Evolutionary conservation across 2,329 filamentous ascomycete species (phyloP), one percentile per base, ranked within the genome.

Genomic region (Pseudogymnoascus sp.): DNA sequence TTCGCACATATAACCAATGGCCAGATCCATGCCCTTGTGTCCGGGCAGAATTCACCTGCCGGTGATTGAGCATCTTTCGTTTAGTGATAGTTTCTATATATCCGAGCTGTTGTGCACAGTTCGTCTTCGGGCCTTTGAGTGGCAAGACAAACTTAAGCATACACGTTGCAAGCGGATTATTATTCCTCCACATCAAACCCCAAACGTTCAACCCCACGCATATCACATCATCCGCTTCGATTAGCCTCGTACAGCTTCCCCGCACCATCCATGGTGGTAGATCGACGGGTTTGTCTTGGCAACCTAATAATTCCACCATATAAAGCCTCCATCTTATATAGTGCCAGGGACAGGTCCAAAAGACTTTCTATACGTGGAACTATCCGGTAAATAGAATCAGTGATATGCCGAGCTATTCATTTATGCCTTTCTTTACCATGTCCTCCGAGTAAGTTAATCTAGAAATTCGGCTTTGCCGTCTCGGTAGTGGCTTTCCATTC

Each of bases 221-320:
- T 4, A 55, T 55, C 25, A 55, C 25, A 55, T 55, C 45, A 55
- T 18, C 45, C 45, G 45, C n/a, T 18, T 1, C 45, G 25, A 33
- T 55, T 55, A 55, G 25, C 45, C 45, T 55, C 45, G 45, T 12
- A 55, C 9, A 18, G 9, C 9, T 33, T 55, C 45, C 45, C 45
- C 45, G 45, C 45, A 55, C 14, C 28, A 8, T 4, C 14, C 28
- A 8, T 4, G 9, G 45, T 33, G n/a, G 25, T 12, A 33, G 25
- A 55, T 18, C n/a, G 45, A 16, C 14, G 45, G 11, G 8, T 33
- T 55, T 33, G 25, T 33, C 25, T 33, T 8, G 14, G 45, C 45
- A 33, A 31, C n/a, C 45, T 33, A 55, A 31, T 55, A 31, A 55
- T 55, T 33, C 45, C 45, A 55, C 45, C 45, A 33, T 55, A 55